Conservation (phyloP, 345 rosid species). For the Gossypium herbaceum region DNA sequence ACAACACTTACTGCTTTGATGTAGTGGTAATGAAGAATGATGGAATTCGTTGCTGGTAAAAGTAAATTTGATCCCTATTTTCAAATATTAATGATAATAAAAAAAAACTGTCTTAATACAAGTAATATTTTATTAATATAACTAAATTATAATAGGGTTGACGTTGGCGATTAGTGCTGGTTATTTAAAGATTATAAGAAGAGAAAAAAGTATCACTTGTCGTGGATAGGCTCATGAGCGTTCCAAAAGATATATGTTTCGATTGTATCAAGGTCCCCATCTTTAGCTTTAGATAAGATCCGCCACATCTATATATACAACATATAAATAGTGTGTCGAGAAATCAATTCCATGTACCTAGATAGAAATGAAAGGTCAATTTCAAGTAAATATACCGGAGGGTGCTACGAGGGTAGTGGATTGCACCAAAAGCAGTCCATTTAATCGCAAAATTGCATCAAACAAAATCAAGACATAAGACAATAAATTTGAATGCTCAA, state of each 20-base stretch:
- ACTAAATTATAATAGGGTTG: not conserved
- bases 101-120: no score
- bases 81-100: no score
- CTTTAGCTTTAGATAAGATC: no score
- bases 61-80: no score
- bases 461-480: no score
- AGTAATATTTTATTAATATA: no score
- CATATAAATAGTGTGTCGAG: not conserved
- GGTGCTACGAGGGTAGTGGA: constrained; percentile 53
- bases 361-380: not conserved
- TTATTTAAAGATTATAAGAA: not conserved
- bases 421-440: constrained; percentile 24
- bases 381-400: constrained; percentile 27
- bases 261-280: constrained; percentile 48
- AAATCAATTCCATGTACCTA: not conserved
- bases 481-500: no score
- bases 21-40: no score
- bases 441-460: no score
- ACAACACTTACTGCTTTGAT: no score
- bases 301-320: constrained; percentile 48
- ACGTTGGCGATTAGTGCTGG: not conserved
- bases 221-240: constrained; percentile 48
- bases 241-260: constrained; percentile 60
- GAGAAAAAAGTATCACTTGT: constrained; percentile 3
- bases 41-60: no score